phyloP scores from a whole-genome alignment of 2,329 filamentous ascomycete species.

The Exophiala xenobiotica region DNA sequence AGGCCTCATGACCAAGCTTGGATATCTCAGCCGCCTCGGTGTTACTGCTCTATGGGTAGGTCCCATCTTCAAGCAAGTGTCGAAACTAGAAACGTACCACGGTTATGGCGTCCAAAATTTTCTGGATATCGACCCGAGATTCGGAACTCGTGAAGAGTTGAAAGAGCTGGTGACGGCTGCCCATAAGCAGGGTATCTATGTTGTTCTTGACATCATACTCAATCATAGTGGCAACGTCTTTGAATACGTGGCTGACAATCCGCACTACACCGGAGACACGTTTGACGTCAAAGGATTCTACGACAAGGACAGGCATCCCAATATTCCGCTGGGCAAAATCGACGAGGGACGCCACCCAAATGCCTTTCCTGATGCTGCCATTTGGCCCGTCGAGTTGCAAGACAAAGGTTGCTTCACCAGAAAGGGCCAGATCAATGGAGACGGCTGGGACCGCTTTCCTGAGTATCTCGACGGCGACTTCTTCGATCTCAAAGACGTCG shows the following conservation, averaged over 20 bases:
- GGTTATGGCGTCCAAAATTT: conserved; percentile 17
- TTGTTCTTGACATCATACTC: conserved; percentile 17
- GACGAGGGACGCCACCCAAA: conserved; percentile 1
- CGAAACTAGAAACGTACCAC: conserved; percentile 14
- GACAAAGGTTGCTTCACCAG: conserved; percentile 10
- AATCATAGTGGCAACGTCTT: conserved; percentile 16
- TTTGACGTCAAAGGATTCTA: conserved; percentile 14
- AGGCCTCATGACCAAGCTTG: conserved; percentile 11
- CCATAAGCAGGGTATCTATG: conserved; percentile 13
- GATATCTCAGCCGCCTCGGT: conserved; percentile 10
- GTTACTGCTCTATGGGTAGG: conserved; percentile 16
- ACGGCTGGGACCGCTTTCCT: conserved; percentile 14
- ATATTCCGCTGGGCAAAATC: conserved; percentile 12
- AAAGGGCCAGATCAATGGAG: conserved; percentile 16
- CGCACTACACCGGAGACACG: conserved; percentile 11
- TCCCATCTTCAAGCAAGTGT: conserved; percentile 12
- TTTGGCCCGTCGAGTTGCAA: conserved; percentile 15
- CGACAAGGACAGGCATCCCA: conserved; percentile 6
- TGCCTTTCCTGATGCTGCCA: conserved; percentile 11
- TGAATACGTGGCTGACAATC: conserved; percentile 9
- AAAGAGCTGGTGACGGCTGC: conserved; percentile 10
- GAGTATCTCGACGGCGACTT: conserved; percentile 20
- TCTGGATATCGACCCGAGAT: conserved; percentile 13
- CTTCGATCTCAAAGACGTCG: conserved; percentile 16
- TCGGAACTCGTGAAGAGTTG: conserved; percentile 14